Percentiles rank a stretch among this genome's conserved stretches.
Conservation (phyloP, 495 filamentous ascomycete species). For the Trichoderma gamsii region DNA sequence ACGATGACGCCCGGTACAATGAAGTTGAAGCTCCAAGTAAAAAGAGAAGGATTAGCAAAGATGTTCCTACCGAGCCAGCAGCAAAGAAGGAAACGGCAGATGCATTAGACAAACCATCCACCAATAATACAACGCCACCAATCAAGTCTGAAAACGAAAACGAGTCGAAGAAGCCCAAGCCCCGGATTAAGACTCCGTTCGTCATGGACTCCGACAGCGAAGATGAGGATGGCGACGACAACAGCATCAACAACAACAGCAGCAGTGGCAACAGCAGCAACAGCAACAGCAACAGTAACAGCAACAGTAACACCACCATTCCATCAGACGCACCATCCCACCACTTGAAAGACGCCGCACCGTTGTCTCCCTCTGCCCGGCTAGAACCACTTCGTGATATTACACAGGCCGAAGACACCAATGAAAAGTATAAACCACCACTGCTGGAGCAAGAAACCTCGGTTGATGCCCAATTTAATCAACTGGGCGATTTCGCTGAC, state of each 20-base stretch:
- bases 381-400: background rate
- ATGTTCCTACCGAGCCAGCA: background rate
- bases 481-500: conserved; percentile 61
- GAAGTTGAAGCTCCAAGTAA: conserved; percentile 24
- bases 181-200: conserved; percentile 46
- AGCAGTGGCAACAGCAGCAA: background rate
- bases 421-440: conserved; percentile 21
- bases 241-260: conserved; percentile 13
- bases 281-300: conserved; percentile 9
- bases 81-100: background rate
- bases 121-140: background rate
- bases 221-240: conserved; percentile 34
- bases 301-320: background rate
- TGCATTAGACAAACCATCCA: background rate
- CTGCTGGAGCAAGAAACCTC: conserved; percentile 47
- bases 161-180: conserved; percentile 16
- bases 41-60: conserved; percentile 26
- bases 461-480: conserved; percentile 45
- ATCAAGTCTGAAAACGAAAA: background rate
- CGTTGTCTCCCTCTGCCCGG: background rate
- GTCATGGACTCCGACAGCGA: conserved; percentile 65
- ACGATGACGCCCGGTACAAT: conserved; percentile 20
- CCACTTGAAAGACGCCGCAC: background rate
- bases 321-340: background rate
- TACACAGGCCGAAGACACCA: background rate